Conservation (phyloP, 2,329 filamentous ascomycete genomes). For the Xylaria multiplex region DNA sequence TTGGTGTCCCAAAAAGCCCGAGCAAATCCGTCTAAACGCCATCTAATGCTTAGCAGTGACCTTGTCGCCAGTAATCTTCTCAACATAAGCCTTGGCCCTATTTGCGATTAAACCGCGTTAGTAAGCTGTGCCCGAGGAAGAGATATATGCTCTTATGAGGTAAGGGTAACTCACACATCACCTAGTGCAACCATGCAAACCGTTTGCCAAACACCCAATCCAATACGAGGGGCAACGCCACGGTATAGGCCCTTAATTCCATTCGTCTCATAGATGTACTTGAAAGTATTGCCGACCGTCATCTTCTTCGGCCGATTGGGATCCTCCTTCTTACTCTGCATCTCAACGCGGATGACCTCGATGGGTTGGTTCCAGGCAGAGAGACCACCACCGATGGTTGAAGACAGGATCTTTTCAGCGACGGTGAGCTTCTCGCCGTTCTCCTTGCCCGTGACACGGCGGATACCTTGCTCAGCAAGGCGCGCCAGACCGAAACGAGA, state of each 20-base stretch:
- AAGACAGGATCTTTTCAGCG: conserved; percentile 88
- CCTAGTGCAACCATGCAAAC: conserved; percentile 99
- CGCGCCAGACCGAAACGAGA: conserved; percentile 93
- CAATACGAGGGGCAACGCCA: conserved; percentile 92
- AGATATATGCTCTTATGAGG: neutral
- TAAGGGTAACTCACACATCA: conserved; percentile 79
- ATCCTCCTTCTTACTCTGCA: conserved; percentile 99
- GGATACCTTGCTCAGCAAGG: conserved; percentile 89
- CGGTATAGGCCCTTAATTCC: conserved; percentile 94
- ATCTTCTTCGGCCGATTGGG: conserved; percentile 99
- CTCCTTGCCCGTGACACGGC: conserved; percentile 79
- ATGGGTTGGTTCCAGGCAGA: conserved; percentile 99
- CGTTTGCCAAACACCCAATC: conserved; percentile 97
- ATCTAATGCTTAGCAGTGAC: conserved; percentile 75
- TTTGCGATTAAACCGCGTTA: conserved; percentile 42
- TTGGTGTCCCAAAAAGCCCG: conserved; percentile 37
- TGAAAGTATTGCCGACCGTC: conserved; percentile 87
- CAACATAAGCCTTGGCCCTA: conserved; percentile 74
- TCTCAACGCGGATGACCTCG: conserved; percentile 99
- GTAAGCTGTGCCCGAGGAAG: conserved; percentile 33
- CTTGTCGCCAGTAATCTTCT: conserved; percentile 71
- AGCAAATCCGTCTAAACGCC: conserved; percentile 48
- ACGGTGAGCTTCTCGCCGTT: conserved; percentile 80
- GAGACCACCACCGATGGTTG: conserved; percentile 88
- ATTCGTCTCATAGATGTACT: conserved; percentile 91